A percentile compares a stretch with the other conserved stretches of the same genome.
Conservation (phyloP, 2,329 filamentous ascomycete genomes). For the Rhinocladiella similis region DNA sequence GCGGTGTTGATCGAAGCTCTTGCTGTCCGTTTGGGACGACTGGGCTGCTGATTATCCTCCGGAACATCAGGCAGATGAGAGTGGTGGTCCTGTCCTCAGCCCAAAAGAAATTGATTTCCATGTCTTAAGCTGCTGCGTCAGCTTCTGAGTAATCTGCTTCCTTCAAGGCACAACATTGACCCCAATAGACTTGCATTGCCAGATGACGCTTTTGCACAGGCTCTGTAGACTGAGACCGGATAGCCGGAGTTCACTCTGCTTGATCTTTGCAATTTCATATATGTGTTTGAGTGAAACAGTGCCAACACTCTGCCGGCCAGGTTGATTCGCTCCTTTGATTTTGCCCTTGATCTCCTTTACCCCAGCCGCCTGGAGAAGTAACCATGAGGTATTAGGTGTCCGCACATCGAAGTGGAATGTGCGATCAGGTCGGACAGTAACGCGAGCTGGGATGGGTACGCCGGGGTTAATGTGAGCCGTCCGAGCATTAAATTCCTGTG, state of each 20-base stretch:
- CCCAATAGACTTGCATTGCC: constrained; percentile 73
- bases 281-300: constrained; percentile 90
- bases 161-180: constrained; percentile 62
- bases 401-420: constrained; percentile 91
- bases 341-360: constrained; percentile 71
- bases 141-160: not conserved
- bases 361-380: constrained; percentile 81
- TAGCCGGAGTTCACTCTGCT: constrained; percentile 73
- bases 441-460: constrained; percentile 84
- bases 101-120: too few relatives aligned
- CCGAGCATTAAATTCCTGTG: constrained; percentile 92
- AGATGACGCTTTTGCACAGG: constrained; percentile 72
- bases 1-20: too few relatives aligned
- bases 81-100: too few relatives aligned
- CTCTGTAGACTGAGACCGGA: constrained; percentile 71
- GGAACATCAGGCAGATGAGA: too few relatives aligned
- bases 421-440: constrained; percentile 89
- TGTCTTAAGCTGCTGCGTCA: not conserved
- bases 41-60: too few relatives aligned
- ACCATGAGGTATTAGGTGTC: constrained; percentile 89
- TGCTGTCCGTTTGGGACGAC: too few relatives aligned
- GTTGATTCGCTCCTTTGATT: constrained; percentile 70
- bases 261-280: constrained; percentile 97
- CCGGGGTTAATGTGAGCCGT: constrained; percentile 81
- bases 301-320: constrained; percentile 76